A percentile compares a stretch with the other conserved stretches of the same genome.
Evolutionary conservation across 169 alveolate species (phyloP).

Genomic region (Plasmodium knowlesi): DNA sequence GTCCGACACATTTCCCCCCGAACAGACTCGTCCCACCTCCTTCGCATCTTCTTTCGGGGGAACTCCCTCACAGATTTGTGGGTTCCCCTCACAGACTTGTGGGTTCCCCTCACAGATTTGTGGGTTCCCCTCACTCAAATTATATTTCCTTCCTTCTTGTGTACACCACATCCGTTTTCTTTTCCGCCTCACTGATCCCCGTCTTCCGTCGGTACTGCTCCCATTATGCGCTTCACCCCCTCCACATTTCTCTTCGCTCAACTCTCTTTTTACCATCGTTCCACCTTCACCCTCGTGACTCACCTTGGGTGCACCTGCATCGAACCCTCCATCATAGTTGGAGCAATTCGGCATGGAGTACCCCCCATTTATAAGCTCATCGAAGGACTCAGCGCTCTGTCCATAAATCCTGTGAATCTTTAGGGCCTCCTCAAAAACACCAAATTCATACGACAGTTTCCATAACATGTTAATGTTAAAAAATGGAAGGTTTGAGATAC

Average conservation of each 20-base stretch:
- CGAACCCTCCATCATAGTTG: neutral
- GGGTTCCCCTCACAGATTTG: neutral
- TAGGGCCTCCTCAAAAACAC: slow-evolving; percentile 83
- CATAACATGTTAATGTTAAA: slow-evolving; percentile 82
- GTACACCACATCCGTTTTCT: neutral
- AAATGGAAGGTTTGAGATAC: slow-evolving; percentile 82
- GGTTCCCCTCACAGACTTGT: neutral
- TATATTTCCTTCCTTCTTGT: neutral
- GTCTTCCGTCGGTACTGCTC: neutral
- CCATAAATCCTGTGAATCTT: slow-evolving; percentile 49
- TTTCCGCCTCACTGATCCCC: neutral
- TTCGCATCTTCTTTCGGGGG: neutral
- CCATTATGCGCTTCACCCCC: neutral
- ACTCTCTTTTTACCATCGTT: neutral
- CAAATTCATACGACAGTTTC: slow-evolving; percentile 83
- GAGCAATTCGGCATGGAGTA: neutral
- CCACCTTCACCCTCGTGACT: neutral
- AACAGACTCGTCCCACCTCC: neutral
- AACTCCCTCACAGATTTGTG: neutral
- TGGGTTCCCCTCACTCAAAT: neutral
- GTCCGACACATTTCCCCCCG: neutral
- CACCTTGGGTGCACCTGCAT: too few relatives aligned
- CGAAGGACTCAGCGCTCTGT: neutral
- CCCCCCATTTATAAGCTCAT: neutral
- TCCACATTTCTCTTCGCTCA: neutral